A percentile compares a stretch with the other conserved stretches of the same genome.
phyloP scores from a whole-genome alignment of 768 basidiomycete genomes.

The Amanita phalloides region DNA sequence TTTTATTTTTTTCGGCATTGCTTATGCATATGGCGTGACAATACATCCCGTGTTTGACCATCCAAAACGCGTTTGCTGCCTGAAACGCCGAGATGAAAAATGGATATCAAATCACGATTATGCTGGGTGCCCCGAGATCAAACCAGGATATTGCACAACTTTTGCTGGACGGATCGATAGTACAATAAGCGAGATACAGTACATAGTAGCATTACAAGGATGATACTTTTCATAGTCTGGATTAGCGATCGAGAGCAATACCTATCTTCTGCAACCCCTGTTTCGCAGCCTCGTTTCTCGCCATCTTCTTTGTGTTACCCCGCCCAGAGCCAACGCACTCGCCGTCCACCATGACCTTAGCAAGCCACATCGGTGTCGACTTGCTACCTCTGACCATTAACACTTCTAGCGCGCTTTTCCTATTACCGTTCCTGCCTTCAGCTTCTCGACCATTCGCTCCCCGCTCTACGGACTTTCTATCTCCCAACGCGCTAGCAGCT shows the following conservation, averaged over 20 bases:
- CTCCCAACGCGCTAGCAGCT: neutral
- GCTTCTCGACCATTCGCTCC: neutral
- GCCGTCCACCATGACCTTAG: slow-evolving; percentile 51
- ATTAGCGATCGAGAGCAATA: slow-evolving; percentile 15
- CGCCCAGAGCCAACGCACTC: slow-evolving; percentile 48
- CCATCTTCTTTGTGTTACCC: slow-evolving; percentile 70
- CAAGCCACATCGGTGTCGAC: slow-evolving; percentile 72
- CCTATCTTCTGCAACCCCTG: slow-evolving; percentile 53
- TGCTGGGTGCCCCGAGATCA: no score
- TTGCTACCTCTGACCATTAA: slow-evolving; percentile 31
- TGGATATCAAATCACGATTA: no score
- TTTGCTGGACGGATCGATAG: no score
- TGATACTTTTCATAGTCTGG: no score
- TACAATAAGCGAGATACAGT: no score
- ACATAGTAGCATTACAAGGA: no score
- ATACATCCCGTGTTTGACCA: no score
- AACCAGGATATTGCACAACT: no score
- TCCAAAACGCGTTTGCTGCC: no score
- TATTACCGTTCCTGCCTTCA: neutral
- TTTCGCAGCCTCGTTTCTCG: slow-evolving; percentile 76
- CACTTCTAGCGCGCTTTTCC: slow-evolving; percentile 6
- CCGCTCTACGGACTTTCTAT: slow-evolving; percentile 5
- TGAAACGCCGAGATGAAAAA: no score
- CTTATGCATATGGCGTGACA: neutral
- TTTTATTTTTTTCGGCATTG: neutral